phyloP scores from a whole-genome alignment of 2,329 filamentous ascomycete species.

The Fusarium sp. region DNA sequence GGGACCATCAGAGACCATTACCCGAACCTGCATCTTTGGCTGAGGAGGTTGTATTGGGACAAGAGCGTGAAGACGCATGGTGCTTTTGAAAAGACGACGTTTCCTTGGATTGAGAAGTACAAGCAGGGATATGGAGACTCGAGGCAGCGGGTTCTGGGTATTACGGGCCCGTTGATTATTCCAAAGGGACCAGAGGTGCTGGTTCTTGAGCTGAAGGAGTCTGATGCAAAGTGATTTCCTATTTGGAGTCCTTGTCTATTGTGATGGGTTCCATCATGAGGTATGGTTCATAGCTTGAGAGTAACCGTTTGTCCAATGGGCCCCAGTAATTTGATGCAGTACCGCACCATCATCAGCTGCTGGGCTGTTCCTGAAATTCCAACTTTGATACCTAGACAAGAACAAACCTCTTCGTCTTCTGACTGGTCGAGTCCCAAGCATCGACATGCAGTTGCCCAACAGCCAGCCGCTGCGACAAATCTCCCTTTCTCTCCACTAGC shows the following conservation, averaged over 20 bases:
- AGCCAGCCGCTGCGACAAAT: not conserved
- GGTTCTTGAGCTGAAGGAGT: conserved; percentile 21
- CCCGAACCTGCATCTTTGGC: conserved; percentile 75
- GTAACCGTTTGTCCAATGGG: not conserved
- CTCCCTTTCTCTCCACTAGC: not conserved
- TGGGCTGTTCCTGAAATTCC: not conserved
- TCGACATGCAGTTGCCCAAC: not conserved
- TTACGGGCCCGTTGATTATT: conserved; percentile 45
- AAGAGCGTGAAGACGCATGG: conserved; percentile 53
- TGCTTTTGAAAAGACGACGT: conserved; percentile 76
- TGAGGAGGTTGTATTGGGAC: conserved; percentile 79
- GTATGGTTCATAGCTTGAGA: not conserved
- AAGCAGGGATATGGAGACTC: conserved; percentile 45
- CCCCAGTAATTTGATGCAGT: not conserved
- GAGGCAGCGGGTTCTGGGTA: conserved; percentile 42
- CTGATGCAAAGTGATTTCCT: not conserved
- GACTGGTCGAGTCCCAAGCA: not conserved
- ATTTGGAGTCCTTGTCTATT: not conserved
- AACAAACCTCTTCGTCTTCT: not conserved
- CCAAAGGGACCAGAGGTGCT: conserved; percentile 41
- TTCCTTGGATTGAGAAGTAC: conserved; percentile 61
- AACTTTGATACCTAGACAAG: not conserved
- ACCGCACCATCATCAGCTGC: not conserved
- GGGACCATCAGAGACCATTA: conserved; percentile 73
- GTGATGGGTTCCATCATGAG: not conserved